Conservation (phyloP, 23 red algal species). For the Gracilariopsis chorda region DNA sequence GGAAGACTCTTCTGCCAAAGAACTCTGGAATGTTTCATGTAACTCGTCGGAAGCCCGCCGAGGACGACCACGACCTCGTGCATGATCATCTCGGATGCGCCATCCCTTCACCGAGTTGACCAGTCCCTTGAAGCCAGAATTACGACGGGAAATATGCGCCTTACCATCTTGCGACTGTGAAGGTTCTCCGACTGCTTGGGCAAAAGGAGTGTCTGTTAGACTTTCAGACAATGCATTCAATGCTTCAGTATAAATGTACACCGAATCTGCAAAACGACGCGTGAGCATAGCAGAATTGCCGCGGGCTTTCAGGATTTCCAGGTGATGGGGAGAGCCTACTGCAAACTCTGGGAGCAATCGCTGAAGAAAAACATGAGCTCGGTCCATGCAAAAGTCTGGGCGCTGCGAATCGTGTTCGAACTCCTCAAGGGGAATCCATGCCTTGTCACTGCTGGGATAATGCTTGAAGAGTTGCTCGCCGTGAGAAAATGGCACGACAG, state of each 20-base stretch:
- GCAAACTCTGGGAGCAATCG: neutral
- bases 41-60: conserved; percentile 6
- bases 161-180: neutral
- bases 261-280: conserved; percentile 49
- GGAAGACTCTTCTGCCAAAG: neutral
- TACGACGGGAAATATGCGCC: neutral
- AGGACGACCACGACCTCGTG: neutral
- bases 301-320: conserved; percentile 55
- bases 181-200: neutral
- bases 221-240: conserved; percentile 45
- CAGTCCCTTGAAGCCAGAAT: conserved; percentile 12
- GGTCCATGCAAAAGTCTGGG: conserved; percentile 52
- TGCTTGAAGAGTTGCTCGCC: conserved; percentile 19
- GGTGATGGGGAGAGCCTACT: neutral
- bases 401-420: conserved; percentile 61
- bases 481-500: conserved; percentile 62
- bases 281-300: conserved; percentile 59
- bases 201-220: neutral
- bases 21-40: neutral
- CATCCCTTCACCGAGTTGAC: conserved; percentile 39
- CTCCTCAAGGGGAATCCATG: conserved; percentile 39
- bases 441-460: conserved; percentile 49
- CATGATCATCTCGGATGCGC: conserved; percentile 2
- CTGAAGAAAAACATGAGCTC: conserved; percentile 54
- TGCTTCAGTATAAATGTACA: conserved; percentile 45